These are phyloP conservation scores for Arachnomyces sp. DNA, from an alignment of 2,329 filamentous ascomycete species.

Conservation along the genomic window DNA sequence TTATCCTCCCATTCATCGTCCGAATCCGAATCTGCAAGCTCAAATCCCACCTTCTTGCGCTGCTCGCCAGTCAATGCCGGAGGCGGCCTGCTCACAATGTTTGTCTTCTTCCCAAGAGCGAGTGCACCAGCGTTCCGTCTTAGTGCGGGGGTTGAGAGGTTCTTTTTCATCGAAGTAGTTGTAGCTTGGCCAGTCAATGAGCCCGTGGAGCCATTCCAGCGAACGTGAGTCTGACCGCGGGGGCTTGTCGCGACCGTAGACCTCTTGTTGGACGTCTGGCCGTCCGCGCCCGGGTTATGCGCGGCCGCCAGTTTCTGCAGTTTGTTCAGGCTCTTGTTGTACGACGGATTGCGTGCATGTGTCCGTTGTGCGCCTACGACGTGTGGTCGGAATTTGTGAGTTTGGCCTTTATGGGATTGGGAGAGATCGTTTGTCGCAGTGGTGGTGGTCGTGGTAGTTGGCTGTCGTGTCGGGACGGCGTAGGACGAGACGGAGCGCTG, in stretches of 20 bases:
- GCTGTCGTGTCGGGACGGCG: constrained; percentile 5
- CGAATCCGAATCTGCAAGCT: constrained; percentile 35
- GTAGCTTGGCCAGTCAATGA: constrained; percentile 24
- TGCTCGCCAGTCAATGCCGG: constrained; percentile 20
- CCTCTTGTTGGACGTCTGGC: constrained; percentile 29
- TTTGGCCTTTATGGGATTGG: constrained; percentile 23
- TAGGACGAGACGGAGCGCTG: constrained; percentile 7
- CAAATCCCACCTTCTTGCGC: constrained; percentile 41
- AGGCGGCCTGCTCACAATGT: constrained; percentile 1
- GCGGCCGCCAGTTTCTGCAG: constrained; percentile 29
- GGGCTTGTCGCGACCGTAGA: constrained; percentile 39
- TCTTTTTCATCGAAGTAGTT: constrained; percentile 35
- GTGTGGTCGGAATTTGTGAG: constrained; percentile 35
- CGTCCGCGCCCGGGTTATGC: constrained; percentile 21
- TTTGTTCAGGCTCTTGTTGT: constrained; percentile 38
- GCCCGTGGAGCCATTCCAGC: constrained; percentile 34
- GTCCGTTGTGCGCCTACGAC: constrained; percentile 33
- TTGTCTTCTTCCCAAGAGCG: constrained; percentile 30
- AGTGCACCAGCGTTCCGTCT: constrained; percentile 32
- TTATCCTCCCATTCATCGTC: constrained; percentile 40
- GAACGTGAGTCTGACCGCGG: constrained; percentile 28
- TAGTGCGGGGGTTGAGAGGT: constrained; percentile 36
- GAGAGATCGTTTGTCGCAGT: constrained; percentile 4
- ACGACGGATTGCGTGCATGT: constrained; percentile 36
- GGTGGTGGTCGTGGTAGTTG: constrained; percentile 3